phyloP scores from a whole-genome alignment of 306 rosid genomes.

The Neltuma alba region DNA sequence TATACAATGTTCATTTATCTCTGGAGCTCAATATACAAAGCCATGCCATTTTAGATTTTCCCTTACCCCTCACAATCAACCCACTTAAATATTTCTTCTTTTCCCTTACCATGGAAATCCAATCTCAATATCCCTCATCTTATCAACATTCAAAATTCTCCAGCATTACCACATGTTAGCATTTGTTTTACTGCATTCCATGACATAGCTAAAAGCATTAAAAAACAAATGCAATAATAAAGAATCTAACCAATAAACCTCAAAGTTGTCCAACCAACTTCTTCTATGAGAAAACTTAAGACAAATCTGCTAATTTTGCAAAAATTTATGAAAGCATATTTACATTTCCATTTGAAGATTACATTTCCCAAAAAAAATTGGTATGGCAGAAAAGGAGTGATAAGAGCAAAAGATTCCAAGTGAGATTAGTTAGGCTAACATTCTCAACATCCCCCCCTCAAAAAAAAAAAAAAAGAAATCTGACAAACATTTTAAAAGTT shows the following conservation, averaged over 20 bases:
- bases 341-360: not conserved
- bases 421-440: not conserved
- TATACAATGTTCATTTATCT: not conserved
- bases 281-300: not conserved
- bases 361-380: not conserved
- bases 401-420: not conserved
- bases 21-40: not conserved
- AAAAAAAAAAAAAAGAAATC: not conserved
- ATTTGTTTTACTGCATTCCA: not conserved
- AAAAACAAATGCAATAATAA: constrained; percentile 23
- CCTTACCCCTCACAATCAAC: not conserved
- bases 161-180: not conserved
- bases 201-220: constrained; percentile 25
- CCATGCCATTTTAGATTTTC: constrained; percentile 21
- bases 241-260: constrained; percentile 13
- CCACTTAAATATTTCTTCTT: not conserved
- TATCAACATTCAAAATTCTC: constrained; percentile 2
- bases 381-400: constrained; percentile 4
- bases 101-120: not conserved
- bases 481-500: not conserved
- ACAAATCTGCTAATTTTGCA: constrained; percentile 4
- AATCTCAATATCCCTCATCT: not conserved
- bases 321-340: constrained; percentile 6
- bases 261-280: constrained; percentile 19
- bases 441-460: not conserved